Conservation (phyloP, 306 rosid genomes). For the Erythrophleum fordii region DNA sequence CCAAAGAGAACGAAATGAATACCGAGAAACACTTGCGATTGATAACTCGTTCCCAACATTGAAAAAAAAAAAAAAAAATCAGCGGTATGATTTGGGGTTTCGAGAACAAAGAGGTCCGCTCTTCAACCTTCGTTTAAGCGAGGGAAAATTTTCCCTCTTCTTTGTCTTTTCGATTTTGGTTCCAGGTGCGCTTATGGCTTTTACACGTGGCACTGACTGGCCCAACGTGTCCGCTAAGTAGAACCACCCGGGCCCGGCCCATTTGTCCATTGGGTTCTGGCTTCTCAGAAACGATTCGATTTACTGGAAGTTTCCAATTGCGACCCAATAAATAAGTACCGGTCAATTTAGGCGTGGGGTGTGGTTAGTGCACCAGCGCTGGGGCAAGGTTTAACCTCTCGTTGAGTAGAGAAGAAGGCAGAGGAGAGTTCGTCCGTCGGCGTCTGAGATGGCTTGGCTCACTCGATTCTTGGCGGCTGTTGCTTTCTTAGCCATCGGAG, state of each 20-base stretch:
- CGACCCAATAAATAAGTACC: neutral
- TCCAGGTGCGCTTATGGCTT: constrained; percentile 34
- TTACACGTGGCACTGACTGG: neutral
- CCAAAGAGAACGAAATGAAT: constrained; percentile 72
- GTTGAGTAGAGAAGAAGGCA: neutral
- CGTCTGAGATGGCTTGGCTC: constrained; percentile 74
- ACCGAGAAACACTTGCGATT: constrained; percentile 56
- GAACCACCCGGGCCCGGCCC: constrained; percentile 20
- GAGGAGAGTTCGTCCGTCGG: neutral
- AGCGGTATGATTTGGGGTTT: neutral
- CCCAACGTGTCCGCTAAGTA: neutral
- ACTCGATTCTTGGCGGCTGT: constrained; percentile 74
- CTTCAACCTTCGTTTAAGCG: neutral
- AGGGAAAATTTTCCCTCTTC: neutral
- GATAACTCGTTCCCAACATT: constrained; percentile 49
- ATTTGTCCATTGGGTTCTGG: neutral
- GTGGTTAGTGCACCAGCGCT: neutral
- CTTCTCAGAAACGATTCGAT: neutral
- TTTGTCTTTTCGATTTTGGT: constrained; percentile 7
- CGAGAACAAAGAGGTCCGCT: neutral
- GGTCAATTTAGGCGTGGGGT: neutral
- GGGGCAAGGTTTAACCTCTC: neutral
- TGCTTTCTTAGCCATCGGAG: constrained; percentile 86
- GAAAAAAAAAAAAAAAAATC: no score
- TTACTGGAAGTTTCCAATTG: neutral